phyloP scores from a whole-genome alignment of 495 filamentous ascomycete species.

The Xylaria castorea region DNA sequence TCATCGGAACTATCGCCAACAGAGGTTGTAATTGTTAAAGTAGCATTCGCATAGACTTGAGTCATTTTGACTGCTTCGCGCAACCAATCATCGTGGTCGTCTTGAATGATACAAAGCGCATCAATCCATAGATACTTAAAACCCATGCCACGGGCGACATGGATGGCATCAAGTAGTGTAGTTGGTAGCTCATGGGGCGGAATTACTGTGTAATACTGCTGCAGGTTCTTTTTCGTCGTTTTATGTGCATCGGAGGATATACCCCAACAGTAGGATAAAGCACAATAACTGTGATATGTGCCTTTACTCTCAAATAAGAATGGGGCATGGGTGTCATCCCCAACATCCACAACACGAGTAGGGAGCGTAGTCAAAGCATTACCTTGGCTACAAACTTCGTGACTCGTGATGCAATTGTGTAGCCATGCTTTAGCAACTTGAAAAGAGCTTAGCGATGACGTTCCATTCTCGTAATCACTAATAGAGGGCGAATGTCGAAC shows the following conservation, averaged over 20 bases:
- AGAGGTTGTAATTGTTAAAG: background rate
- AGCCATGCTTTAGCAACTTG: conserved; percentile 9
- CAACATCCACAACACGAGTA: background rate
- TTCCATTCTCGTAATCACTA: conserved; percentile 3
- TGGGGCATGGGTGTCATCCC: background rate
- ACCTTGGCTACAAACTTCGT: background rate
- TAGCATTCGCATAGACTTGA: background rate
- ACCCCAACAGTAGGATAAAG: conserved; percentile 5
- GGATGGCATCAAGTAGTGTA: background rate
- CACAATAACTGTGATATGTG: background rate
- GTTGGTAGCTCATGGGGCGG: background rate
- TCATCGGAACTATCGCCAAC: background rate
- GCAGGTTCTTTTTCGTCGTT: background rate
- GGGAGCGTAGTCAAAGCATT: background rate
- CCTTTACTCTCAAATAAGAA: background rate
- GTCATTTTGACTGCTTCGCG: conserved; percentile 8
- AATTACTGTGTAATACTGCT: background rate
- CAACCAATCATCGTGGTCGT: background rate
- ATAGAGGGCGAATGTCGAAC: background rate
- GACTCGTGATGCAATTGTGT: background rate
- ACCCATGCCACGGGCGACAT: background rate
- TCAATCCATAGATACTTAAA: background rate
- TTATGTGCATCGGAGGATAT: background rate
- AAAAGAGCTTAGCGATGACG: background rate
- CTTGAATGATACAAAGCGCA: conserved; percentile 10